A percentile compares a stretch with the other conserved stretches of the same genome.
Evolutionary conservation across 495 filamentous ascomycete species (phyloP).

Genomic region (Penicillium subrubescens): DNA sequence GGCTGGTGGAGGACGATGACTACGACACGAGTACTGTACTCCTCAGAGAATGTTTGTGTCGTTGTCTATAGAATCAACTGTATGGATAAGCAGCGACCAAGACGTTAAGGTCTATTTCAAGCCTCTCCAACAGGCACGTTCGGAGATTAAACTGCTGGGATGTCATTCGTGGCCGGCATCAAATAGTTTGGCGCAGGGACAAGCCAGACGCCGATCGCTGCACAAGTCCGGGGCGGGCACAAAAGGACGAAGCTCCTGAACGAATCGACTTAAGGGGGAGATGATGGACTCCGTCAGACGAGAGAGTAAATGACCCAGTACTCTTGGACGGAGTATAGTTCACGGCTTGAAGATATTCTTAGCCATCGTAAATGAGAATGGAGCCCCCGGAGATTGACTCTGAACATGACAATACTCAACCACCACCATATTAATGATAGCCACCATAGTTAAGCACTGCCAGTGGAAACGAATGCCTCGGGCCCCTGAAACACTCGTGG

Average conservation of each 20-base stretch:
- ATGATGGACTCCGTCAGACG: background rate
- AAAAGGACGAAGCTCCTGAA: background rate
- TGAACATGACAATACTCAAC: background rate
- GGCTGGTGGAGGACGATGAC: background rate
- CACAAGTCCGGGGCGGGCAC: background rate
- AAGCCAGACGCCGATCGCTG: background rate
- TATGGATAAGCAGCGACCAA: background rate
- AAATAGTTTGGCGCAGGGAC: background rate
- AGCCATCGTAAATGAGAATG: background rate
- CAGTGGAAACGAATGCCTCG: background rate
- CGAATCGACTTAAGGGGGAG: background rate
- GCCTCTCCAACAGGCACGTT: background rate
- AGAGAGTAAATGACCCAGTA: background rate
- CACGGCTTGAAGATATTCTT: background rate
- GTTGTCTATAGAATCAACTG: background rate
- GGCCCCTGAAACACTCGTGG: constrained; percentile 34
- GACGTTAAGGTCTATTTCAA: background rate
- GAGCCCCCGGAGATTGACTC: background rate
- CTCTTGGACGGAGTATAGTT: background rate
- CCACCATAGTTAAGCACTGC: background rate
- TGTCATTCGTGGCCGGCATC: background rate
- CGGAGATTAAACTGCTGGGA: background rate
- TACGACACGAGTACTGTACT: background rate
- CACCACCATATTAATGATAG: background rate
- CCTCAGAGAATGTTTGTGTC: background rate